Evolutionary conservation across 1,139 yeast species (phyloP).

Genomic region (Komagataea norvegica): DNA sequence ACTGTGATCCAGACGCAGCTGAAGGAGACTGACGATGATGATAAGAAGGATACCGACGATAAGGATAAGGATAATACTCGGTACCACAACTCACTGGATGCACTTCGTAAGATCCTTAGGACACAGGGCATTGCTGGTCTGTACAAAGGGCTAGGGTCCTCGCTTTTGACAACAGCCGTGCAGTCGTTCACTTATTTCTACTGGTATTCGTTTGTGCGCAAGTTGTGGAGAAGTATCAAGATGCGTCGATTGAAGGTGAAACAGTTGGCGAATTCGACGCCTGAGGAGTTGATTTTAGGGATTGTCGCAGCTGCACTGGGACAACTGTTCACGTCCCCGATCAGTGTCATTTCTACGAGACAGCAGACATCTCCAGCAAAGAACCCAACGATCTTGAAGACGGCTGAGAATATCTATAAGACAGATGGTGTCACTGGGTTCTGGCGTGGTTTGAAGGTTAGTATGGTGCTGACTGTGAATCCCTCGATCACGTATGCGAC

Average conservation of each 20-base stretch:
- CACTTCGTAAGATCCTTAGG: slow-evolving; percentile 51
- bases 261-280: slow-evolving; percentile 45
- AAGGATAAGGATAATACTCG: slow-evolving; percentile 21
- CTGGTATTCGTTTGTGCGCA: slow-evolving; percentile 77
- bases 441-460: slow-evolving; percentile 84
- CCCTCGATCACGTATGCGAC: slow-evolving; percentile 89
- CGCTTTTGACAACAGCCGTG: slow-evolving; percentile 68
- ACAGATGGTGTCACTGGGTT: slow-evolving; percentile 70
- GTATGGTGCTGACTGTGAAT: slow-evolving; percentile 71
- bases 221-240: slow-evolving; percentile 39
- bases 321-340: slow-evolving; percentile 78
- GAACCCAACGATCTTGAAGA: slow-evolving; percentile 37
- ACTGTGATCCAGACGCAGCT: slow-evolving; percentile 67
- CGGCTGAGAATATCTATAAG: slow-evolving; percentile 52
- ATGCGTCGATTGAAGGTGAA: slow-evolving; percentile 28
- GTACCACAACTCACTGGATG: slow-evolving; percentile 61
- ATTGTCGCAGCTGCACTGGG: slow-evolving; percentile 84
- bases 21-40: slow-evolving; percentile 21
- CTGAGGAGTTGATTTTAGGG: slow-evolving; percentile 72
- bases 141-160: slow-evolving; percentile 70
- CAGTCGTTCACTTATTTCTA: slow-evolving; percentile 82
- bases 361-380: slow-evolving; percentile 57
- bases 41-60: slow-evolving; percentile 13
- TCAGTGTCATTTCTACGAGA: slow-evolving; percentile 76
- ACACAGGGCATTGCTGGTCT: slow-evolving; percentile 69